These are phyloP conservation scores for Grosmannia clavigera DNA, from an alignment of 2,329 filamentous ascomycete genomes.

Conservation along the genomic window DNA sequence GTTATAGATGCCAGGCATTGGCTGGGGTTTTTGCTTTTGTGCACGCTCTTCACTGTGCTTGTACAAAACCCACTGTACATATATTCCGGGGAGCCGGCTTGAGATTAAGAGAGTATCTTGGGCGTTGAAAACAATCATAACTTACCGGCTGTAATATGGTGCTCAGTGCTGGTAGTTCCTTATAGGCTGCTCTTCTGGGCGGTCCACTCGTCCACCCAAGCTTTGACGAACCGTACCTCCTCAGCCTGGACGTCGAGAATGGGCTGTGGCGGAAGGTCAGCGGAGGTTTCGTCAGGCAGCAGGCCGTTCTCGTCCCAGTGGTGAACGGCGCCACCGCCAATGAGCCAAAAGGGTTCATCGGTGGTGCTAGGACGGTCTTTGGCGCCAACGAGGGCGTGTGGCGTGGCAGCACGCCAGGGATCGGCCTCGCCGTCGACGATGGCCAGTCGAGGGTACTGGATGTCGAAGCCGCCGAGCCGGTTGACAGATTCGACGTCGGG, in stretches of 20 bases:
- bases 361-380: slow-evolving; percentile 46
- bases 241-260: slow-evolving; percentile 9
- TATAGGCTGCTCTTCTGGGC: not conserved
- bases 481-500: slow-evolving; percentile 58
- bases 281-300: slow-evolving; percentile 46
- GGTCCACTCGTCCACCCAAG: slow-evolving; percentile 11
- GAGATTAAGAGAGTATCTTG: not conserved
- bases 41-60: not conserved
- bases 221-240: slow-evolving; percentile 11
- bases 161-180: not conserved
- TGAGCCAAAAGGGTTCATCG: slow-evolving; percentile 60
- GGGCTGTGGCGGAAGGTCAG: slow-evolving; percentile 9
- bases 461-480: slow-evolving; percentile 60
- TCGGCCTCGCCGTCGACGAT: slow-evolving; percentile 67
- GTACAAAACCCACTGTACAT: not conserved
- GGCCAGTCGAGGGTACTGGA: slow-evolving; percentile 64
- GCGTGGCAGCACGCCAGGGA: slow-evolving; percentile 65
- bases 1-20: not conserved
- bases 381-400: slow-evolving; percentile 51
- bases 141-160: no score
- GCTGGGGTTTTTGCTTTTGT: not conserved
- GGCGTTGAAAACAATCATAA: not conserved
- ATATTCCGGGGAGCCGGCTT: not conserved
- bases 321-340: slow-evolving; percentile 57
- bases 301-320: slow-evolving; percentile 69